Percentiles rank a stretch among this genome's conserved stretches.
These are phyloP conservation scores for Populus hybrid DNA, from an alignment of 441 rosid species.

Conservation along the genomic window DNA sequence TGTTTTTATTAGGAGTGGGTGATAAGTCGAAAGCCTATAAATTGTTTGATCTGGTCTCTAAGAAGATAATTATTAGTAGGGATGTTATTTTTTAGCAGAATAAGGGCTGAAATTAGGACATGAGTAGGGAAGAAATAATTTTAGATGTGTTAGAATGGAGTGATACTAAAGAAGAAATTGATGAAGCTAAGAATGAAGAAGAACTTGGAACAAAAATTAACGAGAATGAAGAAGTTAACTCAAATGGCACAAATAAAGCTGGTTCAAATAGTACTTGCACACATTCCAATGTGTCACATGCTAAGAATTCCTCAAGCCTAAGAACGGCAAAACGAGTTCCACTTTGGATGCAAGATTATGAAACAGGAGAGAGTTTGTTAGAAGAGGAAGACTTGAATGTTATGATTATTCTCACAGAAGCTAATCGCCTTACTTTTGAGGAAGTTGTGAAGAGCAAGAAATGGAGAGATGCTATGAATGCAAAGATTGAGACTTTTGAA, in stretches of 20 bases:
- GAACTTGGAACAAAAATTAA: too few species aligned
- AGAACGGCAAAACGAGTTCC: not conserved
- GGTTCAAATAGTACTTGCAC: not conserved
- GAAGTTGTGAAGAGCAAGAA: not conserved
- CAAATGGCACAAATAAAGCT: too few species aligned
- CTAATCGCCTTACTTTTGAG: not conserved
- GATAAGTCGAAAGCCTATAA: not conserved
- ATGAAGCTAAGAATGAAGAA: too few species aligned
- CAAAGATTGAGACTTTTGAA: not conserved
- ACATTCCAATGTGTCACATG: not conserved
- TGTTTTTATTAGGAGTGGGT: not conserved
- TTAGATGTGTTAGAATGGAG: too few species aligned
- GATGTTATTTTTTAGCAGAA: too few species aligned
- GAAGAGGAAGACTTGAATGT: not conserved
- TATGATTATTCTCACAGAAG: not conserved
- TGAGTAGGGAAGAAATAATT: too few species aligned
- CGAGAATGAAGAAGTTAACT: too few species aligned
- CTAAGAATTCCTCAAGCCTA: too few species aligned
- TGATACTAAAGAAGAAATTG: too few species aligned
- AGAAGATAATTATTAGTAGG: not conserved
- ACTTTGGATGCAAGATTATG: too few species aligned
- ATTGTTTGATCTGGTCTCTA: rapidly evolving
- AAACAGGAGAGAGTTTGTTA: not conserved
- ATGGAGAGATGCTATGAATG: not conserved
- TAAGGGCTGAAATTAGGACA: too few species aligned